Percentiles rank a stretch among this genome's conserved stretches.
phyloP scores from a whole-genome alignment of 169 alveolate genomes.

The Cryptosporidium muris region DNA sequence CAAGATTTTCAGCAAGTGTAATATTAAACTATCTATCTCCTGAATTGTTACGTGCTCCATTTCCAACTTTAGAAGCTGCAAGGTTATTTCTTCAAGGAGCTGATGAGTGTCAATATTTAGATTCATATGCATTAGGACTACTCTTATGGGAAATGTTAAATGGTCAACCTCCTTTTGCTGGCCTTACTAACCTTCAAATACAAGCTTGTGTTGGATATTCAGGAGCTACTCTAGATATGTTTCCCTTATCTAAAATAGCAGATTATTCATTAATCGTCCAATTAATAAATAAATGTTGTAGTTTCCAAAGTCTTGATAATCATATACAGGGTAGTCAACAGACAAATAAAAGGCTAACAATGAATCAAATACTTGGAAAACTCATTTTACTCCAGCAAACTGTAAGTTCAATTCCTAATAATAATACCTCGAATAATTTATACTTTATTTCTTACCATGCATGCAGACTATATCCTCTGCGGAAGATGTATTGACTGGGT shows the following conservation, averaged over 20 bases:
- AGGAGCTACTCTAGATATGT: constrained; percentile 14
- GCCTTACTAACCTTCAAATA: constrained; percentile 31
- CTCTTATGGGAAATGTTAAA: constrained; percentile 65
- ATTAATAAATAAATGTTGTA: constrained; percentile 31
- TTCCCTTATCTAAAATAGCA: not conserved
- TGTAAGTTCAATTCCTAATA: constrained; percentile 13
- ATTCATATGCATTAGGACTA: constrained; percentile 34
- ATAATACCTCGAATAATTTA: not conserved
- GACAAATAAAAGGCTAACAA: not conserved
- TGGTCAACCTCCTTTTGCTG: constrained; percentile 67
- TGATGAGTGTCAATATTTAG: constrained; percentile 28
- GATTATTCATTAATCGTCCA: not conserved
- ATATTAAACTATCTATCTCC: constrained; percentile 50
- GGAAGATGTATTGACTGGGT: constrained; percentile 43
- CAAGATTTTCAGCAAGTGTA: constrained; percentile 14
- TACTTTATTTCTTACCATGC: not conserved
- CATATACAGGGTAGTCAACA: not conserved
- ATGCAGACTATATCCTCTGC: constrained; percentile 18
- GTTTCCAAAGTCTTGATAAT: not conserved
- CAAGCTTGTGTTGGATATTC: constrained; percentile 54
- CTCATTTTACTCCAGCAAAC: constrained; percentile 8
- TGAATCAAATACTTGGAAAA: constrained; percentile 2
- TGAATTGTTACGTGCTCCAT: constrained; percentile 4
- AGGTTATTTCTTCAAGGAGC: constrained; percentile 12
- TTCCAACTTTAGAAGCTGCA: constrained; percentile 46